These are phyloP conservation scores for Phtheirospermum japonicum DNA, from an alignment of 257 asterid genomes.

Conservation along the genomic window DNA sequence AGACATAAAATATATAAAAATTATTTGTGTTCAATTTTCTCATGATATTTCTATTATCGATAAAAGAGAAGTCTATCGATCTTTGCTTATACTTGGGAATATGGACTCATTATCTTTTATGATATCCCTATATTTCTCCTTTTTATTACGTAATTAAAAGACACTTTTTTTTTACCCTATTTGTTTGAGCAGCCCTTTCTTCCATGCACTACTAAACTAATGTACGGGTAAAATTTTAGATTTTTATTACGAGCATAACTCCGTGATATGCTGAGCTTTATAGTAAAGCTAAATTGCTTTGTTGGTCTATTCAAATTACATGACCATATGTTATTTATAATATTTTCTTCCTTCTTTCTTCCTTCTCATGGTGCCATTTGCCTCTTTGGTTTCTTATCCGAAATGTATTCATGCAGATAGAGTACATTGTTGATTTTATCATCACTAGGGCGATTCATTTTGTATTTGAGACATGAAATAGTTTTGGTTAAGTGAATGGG, in stretches of 20 bases:
- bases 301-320: constrained; percentile 5
- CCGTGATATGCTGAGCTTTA: too few relatives aligned
- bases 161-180: constrained; percentile 4
- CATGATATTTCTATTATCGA: not conserved
- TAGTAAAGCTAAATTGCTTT: constrained; percentile 11
- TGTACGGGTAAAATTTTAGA: not conserved
- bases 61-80: not conserved
- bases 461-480: constrained; percentile 2
- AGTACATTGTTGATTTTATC: constrained; percentile 3
- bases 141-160: constrained; percentile 7
- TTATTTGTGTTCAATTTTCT: too few relatives aligned
- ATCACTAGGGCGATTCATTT: constrained; percentile 6
- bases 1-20: constrained; percentile 8
- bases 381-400: constrained; percentile 16
- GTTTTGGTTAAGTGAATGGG: constrained; percentile 7
- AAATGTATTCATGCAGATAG: not conserved
- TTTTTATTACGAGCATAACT: too few relatives aligned
- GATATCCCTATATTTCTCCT: not conserved
- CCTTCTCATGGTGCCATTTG: constrained; percentile 6
- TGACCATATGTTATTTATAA: constrained; percentile 2
- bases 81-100: constrained; percentile 10
- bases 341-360: too few relatives aligned
- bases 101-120: constrained; percentile 10
- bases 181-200: constrained; percentile 18
- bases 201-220: constrained; percentile 15